Conservation (phyloP, 352 stramenopile genomes). For the Phytophthora fragariae region DNA sequence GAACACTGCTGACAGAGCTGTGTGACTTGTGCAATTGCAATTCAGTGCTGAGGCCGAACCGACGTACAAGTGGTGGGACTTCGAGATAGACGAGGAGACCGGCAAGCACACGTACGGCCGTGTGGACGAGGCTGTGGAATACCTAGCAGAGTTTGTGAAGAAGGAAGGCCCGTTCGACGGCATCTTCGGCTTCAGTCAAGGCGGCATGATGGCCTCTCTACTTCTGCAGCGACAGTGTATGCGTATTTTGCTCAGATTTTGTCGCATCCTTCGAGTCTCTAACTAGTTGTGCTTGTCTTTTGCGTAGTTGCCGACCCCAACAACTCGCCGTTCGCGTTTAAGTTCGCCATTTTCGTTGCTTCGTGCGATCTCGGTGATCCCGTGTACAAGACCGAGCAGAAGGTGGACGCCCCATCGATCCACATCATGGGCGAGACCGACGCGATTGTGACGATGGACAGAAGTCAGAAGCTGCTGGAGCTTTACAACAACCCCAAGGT, state of each 20-base stretch:
- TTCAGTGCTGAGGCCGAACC: slow-evolving; percentile 39
- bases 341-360: slow-evolving; percentile 77
- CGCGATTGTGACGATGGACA: slow-evolving; percentile 59
- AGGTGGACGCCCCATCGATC: slow-evolving; percentile 68
- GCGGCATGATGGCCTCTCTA: slow-evolving; percentile 69
- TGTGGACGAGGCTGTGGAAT: slow-evolving; percentile 71
- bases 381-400: slow-evolving; percentile 39
- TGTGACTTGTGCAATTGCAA: background rate
- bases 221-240: slow-evolving; percentile 69
- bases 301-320: slow-evolving; percentile 42
- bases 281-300: background rate
- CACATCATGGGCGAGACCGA: slow-evolving; percentile 84
- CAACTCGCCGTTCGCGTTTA: slow-evolving; percentile 63
- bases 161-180: slow-evolving; percentile 85
- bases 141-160: slow-evolving; percentile 59
- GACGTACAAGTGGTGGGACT: slow-evolving; percentile 83
- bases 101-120: slow-evolving; percentile 57
- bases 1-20: background rate
- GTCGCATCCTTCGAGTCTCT: background rate
- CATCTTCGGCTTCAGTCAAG: slow-evolving; percentile 85
- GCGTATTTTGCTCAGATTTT: background rate
- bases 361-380: slow-evolving; percentile 44
- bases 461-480: slow-evolving; percentile 55
- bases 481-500: slow-evolving; percentile 63
- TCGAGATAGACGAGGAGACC: slow-evolving; percentile 53